Base-by-base conservation (phyloP, 768 basidiomycete species). In the Hydnomerulius pinastri region DNA sequence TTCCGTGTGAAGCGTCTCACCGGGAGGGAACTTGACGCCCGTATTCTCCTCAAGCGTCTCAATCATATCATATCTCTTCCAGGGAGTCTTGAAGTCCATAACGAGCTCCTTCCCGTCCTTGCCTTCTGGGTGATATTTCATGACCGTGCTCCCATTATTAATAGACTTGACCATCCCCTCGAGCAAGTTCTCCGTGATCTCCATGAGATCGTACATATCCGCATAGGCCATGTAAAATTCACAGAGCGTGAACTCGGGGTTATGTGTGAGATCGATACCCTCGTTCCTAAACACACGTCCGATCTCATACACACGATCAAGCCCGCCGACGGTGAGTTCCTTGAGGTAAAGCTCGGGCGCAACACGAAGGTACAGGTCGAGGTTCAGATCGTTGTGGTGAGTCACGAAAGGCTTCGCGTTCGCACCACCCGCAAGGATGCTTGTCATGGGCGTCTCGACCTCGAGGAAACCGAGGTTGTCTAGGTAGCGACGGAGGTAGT, bases 201-300 rank as follows among this genome's bases (percentile, higher is more conserved):
- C 97, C 96, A 99, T 98, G 50, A 98, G 51, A 65, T 98, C 97
- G 74, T 92, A 88, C 94, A 96, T 95, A 69, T 98, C 97, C 51
- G 97, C 97, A 61, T 98, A 98, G 25, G 97, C 96, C 96, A 99
- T 98, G 67, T 98, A 99, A 73, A 99, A 98, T 75, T 99, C 96
- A 80, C 96, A 98, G 73, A 98, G 96, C 5, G 92, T 91, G 75
- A 98, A 98, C 70, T 99, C 97, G 58, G 97, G 97, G 72, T 99
- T 99, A 71, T 99, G 97, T 15, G 97, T 99, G 57, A 99, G 75
- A 73, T 99, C 97, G 64, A 99, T 99, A 25, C 95, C 91, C 69
- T 99, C 97, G 71, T 98, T 99, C 40, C 97, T 79, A 81, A 98
- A 99, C 11, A 98, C 94, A 35, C 96, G 86, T 2, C 96, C 97